Evolutionary conservation across 192 early-diverging fungal species (phyloP), one percentile per base, ranked within the genome.

Genomic region (Mortierella alpina): DNA sequence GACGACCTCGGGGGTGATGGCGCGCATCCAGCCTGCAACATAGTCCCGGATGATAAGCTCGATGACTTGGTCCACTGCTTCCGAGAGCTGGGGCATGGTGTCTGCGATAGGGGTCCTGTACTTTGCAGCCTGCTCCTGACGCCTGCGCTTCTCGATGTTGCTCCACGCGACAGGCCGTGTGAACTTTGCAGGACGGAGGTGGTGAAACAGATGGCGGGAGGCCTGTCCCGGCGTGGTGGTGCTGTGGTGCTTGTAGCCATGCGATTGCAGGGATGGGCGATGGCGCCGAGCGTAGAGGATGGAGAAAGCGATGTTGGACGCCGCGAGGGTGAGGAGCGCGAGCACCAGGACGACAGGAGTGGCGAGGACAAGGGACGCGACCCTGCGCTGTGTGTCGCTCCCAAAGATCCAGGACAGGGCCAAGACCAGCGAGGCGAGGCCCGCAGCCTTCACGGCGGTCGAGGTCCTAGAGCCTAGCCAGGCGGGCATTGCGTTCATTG

Each of bases 11-110:
- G 72, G 66, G 10, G 85, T 85, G 17, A 87, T 85, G 0, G 70
- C 57, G 10, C 84, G 68, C 70, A 86, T 90, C 91, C 91, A 92
- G 6, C 78, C 83, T 4, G 72, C 58, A 13, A 92, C 82, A 74
- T 90, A 92, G 59, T 92, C 91, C 18, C 89, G 83, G 6, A 84
- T 60, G 39, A 90, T 84, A 41, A 83, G 74, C 9, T 65, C 61
- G 17, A 91, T 70, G 10, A 92, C 40, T 14, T 81, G 58, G 50
- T 91, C 84, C 20, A 91, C 58, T 13, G 82, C 63, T 20, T 82
- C 68, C 0, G 82, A 76, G 41, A 84, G 68, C 12, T 80, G 73
- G 31, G 68, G 74, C 73, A 76, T 76, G 51, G 60, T 64, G 47
- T 75, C 68, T 6, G 70, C 68, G 31, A 83, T 76, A 4, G 82